These are phyloP conservation scores for Elaphomyces granulatus DNA, from an alignment of 495 filamentous ascomycete species.

Conservation along the genomic window DNA sequence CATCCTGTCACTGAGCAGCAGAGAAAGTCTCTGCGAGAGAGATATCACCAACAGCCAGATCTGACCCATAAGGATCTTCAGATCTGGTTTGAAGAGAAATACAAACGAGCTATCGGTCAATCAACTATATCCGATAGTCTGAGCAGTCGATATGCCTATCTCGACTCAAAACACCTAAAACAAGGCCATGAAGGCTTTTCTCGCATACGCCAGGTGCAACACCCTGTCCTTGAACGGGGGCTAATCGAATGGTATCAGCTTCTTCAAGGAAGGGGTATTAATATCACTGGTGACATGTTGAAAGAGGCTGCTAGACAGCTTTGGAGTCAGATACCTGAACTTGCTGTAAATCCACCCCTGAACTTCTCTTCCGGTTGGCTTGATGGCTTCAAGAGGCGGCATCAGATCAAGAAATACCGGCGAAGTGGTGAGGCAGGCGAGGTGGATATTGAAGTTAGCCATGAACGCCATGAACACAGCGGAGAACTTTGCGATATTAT, in stretches of 20 bases:
- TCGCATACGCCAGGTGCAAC: no score
- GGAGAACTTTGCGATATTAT: no score
- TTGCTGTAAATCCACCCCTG: no score
- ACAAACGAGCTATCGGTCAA: neutral
- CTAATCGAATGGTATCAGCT: no score
- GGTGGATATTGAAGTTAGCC: neutral
- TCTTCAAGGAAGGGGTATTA: no score
- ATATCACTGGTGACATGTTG: no score
- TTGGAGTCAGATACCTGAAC: no score
- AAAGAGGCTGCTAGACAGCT: neutral
- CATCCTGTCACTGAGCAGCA: slow-evolving; percentile 1
- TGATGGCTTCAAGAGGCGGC: slow-evolving; percentile 10
- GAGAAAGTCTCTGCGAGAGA: neutral
- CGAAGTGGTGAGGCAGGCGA: slow-evolving; percentile 2
- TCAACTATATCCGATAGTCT: slow-evolving; percentile 1
- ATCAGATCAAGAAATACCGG: slow-evolving; percentile 2
- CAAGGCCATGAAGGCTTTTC: no score
- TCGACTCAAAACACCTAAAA: no score
- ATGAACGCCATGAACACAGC: no score
- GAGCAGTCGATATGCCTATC: neutral
- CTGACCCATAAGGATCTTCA: neutral
- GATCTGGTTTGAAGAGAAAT: slow-evolving; percentile 2
- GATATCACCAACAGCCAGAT: neutral
- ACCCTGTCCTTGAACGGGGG: no score
- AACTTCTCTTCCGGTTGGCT: no score